Base-by-base conservation (phyloP, 495 filamentous ascomycete genomes). In the Podospora anserina region DNA sequence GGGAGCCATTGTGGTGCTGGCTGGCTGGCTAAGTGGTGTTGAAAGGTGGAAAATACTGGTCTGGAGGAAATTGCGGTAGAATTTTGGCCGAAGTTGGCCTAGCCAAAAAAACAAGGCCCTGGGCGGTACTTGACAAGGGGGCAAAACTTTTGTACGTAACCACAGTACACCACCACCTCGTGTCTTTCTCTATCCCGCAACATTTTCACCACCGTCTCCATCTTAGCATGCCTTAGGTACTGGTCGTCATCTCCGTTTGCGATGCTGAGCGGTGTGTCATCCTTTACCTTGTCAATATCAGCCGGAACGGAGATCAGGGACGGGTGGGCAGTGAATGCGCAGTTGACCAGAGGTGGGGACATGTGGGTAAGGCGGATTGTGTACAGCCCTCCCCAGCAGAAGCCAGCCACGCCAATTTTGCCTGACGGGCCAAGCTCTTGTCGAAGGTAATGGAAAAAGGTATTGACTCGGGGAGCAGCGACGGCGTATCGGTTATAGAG, bases 321-420 rank as follows among this genome's bases (percentile, higher is more conserved):
- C 4, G 88, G 88, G 69, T 88, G 87, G 4, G 84, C 87, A 0
- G 82, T 83, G 72, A 85, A 88, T 1, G 76, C 82, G 34, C 76
- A 82, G 71, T 88, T 80, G 20, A 88, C 78, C 61, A 88, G 74
- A 1, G 71, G 68, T 19, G 67, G 49, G 61, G 9, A 63, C 13
- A 78, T 78, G 39, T 80, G 75, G 4, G 80, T 78, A 5, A 88
- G 77, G 19, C 77, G 67, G 4, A 84, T 68, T 0, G 80, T 73
- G 68, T 86, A 80, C 66, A 82, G 83, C 2, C 86, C 88, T 44
- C 87, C 87, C 87, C 85, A 89, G 74, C 87, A 88, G 71, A 85
- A 89, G 0, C 88, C 88, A 0, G 85, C 82, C 1, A 78, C 79
- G 32, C 82, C 84, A 59, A 89, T 63, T 59, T 70, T 72, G 64